Percentiles rank a stretch among this genome's conserved stretches.
Evolutionary conservation across 23 red algal genomes (phyloP).

Genomic region (Gracilaria domingensis): DNA sequence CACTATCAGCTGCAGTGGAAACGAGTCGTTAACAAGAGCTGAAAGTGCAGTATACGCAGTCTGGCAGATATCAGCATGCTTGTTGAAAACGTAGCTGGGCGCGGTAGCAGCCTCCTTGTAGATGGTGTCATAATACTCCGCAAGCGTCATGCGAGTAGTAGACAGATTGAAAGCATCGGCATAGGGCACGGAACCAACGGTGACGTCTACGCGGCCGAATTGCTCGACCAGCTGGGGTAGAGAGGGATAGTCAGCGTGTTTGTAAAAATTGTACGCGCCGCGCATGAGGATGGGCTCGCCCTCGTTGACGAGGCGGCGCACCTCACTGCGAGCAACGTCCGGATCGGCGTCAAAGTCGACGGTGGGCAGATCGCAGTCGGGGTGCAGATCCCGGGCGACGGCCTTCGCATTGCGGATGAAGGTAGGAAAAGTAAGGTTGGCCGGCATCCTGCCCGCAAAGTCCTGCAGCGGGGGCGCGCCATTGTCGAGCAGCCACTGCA

Average conservation of each 20-base stretch:
- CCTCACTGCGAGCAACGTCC: slow-evolving; percentile 21
- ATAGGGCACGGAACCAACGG: slow-evolving; percentile 82
- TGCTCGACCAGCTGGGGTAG: slow-evolving; percentile 24
- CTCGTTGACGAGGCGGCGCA: slow-evolving; percentile 66
- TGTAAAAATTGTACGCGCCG: slow-evolving; percentile 65
- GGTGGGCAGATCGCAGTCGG: slow-evolving; percentile 71
- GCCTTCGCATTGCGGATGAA: slow-evolving; percentile 67
- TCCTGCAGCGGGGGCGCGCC: slow-evolving; percentile 51
- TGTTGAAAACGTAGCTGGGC: slow-evolving; percentile 79
- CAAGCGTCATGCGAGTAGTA: slow-evolving; percentile 51
- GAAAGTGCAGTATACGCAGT: slow-evolving; percentile 57
- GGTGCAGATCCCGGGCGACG: slow-evolving; percentile 1
- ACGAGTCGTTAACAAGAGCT: slow-evolving; percentile 45
- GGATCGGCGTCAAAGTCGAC: slow-evolving; percentile 43
- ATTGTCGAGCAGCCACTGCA: slow-evolving; percentile 20
- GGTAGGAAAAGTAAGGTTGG: slow-evolving; percentile 59
- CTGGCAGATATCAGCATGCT: slow-evolving; percentile 20
- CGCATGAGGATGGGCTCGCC: slow-evolving; percentile 85
- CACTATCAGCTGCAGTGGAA: slow-evolving; percentile 61
- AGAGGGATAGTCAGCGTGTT: background rate
- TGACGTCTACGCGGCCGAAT: slow-evolving; percentile 61
- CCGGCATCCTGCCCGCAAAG: slow-evolving; percentile 50
- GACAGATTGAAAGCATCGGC: slow-evolving; percentile 66
- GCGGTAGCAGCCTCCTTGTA: slow-evolving; percentile 40
- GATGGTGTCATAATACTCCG: slow-evolving; percentile 59